phyloP scores from a whole-genome alignment of 192 early-diverging fungal genomes.

The Dissophora globulifera region DNA sequence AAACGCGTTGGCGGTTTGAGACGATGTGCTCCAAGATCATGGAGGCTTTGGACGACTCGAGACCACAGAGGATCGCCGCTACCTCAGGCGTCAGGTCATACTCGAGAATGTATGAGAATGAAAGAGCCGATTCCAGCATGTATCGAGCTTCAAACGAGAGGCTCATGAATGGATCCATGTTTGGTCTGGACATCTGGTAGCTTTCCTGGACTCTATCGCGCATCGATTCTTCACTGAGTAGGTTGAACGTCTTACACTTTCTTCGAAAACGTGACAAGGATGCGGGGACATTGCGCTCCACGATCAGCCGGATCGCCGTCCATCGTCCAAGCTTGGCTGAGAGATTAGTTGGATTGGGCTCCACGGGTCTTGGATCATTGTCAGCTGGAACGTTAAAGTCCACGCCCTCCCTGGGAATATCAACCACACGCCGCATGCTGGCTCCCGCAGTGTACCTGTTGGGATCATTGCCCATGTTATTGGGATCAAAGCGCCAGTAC shows the following conservation, averaged over 20 bases:
- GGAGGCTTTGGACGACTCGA: constrained; percentile 35
- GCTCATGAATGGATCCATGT: constrained; percentile 9
- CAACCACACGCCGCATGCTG: constrained; percentile 43
- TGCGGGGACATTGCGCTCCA: neutral
- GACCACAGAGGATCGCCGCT: constrained; percentile 16
- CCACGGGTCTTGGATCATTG: constrained; percentile 6
- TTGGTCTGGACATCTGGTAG: neutral
- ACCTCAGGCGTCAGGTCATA: constrained; percentile 57
- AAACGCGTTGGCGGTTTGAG: constrained; percentile 42
- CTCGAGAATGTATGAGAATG: constrained; percentile 51
- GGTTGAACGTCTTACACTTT: constrained; percentile 52
- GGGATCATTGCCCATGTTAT: constrained; percentile 6
- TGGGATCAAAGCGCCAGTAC: constrained; percentile 46
- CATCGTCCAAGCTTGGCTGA: constrained; percentile 56
- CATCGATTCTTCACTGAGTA: neutral
- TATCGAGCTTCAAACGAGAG: constrained; percentile 58
- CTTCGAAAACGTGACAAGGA: constrained; percentile 12
- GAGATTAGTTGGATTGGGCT: constrained; percentile 31
- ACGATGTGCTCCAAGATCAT: constrained; percentile 53
- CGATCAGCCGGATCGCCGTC: constrained; percentile 51
- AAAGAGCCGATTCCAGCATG: constrained; percentile 56
- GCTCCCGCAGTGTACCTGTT: constrained; percentile 18
- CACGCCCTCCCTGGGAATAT: constrained; percentile 26
- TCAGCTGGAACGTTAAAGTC: neutral
- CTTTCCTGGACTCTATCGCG: neutral